Evolutionary conservation across 768 basidiomycete species (phyloP), one percentile per base, ranked within the genome.

Genomic region (Suillus ampliporus): DNA sequence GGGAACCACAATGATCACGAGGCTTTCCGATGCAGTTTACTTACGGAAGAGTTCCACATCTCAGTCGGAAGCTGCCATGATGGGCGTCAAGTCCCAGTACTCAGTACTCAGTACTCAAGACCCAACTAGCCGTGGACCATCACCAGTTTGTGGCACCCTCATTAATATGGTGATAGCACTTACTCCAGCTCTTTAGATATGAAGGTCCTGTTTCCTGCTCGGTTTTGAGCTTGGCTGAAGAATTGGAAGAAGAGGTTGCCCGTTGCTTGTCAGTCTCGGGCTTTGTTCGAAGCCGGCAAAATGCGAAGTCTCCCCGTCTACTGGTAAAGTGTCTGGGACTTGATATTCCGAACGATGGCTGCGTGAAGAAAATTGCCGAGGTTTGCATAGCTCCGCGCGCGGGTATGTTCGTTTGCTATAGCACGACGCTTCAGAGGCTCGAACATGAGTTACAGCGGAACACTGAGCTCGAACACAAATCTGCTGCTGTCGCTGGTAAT

Each of bases 401-500:
- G 2, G 4, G 5, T 38, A 38, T 19, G 10, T 26, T 54, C 23
- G 38, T 54, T 26, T 54, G 34, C 37, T 54, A 54, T 23, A 38
- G 15, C 4, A 5, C 21, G 14, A 38, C 15, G 26, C 11, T 17
- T 10, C 37, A 54, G 53, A 54, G 10, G 17, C 74, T 82, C 1
- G 69, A 74, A 19, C 79, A 80, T 66, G 74, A 78, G 26, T 50
- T 72, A 9, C 59, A 59, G 31, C 67, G 65, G 5, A 71, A 71
- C 67, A 57, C 50, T 34, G 17, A 51, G 37, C 58, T 72, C 1
- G 6, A 56, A 15, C 66, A 72, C 44, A 41, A 69, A 80, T 58
- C 70, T 82, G 19, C 64, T 82, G 31, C 71, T 73, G 46, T 69
- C 80, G 0, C 71, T 72, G 48, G 80, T 79, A 14, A 74, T 72